Percentiles rank a stretch among this genome's conserved stretches.
Conservation (phyloP, 805 yeast genomes). For the Saturnispora mendoncae region DNA sequence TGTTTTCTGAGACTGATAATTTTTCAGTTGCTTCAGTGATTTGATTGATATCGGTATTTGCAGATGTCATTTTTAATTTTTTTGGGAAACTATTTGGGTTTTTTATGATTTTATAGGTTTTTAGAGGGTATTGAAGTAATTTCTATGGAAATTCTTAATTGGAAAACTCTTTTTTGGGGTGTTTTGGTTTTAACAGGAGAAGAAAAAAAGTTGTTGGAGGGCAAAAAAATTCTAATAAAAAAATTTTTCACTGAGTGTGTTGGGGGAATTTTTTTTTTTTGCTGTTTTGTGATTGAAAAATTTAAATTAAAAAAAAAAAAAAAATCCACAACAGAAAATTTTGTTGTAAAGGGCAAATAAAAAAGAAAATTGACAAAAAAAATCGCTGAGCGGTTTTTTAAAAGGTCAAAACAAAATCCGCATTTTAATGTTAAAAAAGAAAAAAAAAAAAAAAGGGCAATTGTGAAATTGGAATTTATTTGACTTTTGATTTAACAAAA, state of each 20-base stretch:
- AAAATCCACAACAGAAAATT: background rate
- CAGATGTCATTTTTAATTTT: slow-evolving; percentile 25
- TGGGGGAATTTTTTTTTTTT: too few species aligned
- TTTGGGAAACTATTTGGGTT: too few species aligned
- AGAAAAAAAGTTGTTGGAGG: background rate
- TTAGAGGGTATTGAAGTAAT: slow-evolving; percentile 13
- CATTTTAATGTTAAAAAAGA: background rate
- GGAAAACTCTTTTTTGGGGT: background rate
- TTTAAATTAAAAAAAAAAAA: background rate
- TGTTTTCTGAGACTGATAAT: slow-evolving; percentile 26
- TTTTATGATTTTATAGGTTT: slow-evolving; percentile 11
- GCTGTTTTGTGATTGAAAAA: too few species aligned
- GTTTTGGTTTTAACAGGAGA: background rate
- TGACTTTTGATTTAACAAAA: too few species aligned
- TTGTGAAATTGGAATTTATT: background rate
- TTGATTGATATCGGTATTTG: slow-evolving; percentile 25
- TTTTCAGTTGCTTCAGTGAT: slow-evolving; percentile 29
- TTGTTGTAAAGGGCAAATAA: background rate
- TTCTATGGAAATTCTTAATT: slow-evolving; percentile 7
- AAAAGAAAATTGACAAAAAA: too few species aligned
- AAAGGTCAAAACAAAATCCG: background rate
- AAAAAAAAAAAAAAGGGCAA: background rate
- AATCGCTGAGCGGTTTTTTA: background rate
- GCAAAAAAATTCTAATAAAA: background rate
- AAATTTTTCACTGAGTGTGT: background rate